These are phyloP conservation scores for Carallia brachiata DNA, from an alignment of 345 rosid species.

Conservation along the genomic window DNA sequence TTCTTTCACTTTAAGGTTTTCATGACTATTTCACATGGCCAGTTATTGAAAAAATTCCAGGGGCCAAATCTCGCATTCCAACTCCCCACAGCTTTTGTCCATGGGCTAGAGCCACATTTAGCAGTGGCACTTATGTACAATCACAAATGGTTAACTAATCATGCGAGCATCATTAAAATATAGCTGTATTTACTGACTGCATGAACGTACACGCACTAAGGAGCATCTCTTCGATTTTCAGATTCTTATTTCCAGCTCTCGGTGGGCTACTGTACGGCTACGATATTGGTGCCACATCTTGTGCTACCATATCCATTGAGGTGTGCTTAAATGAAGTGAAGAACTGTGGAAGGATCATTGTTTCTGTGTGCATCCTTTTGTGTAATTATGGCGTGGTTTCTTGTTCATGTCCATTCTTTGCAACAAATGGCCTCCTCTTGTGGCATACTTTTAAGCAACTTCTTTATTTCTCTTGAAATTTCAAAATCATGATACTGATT, in stretches of 20 bases:
- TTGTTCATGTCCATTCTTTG: background rate
- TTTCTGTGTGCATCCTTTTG: background rate
- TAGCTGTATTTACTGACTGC: background rate
- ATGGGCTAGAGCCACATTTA: too few relatives aligned
- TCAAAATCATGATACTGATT: too few relatives aligned
- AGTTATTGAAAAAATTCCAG: too few relatives aligned
- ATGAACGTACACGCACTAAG: background rate
- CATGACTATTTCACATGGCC: too few relatives aligned
- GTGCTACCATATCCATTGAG: slow-evolving; percentile 80
- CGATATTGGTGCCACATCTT: slow-evolving; percentile 94
- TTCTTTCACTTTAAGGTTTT: too few relatives aligned
- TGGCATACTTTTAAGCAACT: too few relatives aligned
- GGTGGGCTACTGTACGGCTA: slow-evolving; percentile 94
- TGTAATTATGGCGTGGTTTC: background rate
- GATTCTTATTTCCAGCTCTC: slow-evolving; percentile 97
- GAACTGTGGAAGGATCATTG: background rate
- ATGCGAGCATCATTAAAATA: background rate
- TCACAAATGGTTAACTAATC: background rate
- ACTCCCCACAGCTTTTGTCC: too few relatives aligned
- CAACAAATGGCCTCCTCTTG: background rate
- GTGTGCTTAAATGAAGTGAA: slow-evolving; percentile 30
- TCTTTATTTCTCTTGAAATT: too few relatives aligned
- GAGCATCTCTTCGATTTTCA: slow-evolving; percentile 38
- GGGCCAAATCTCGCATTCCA: too few relatives aligned
- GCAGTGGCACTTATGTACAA: background rate